A percentile compares a stretch with the other conserved stretches of the same genome.
Conservation (phyloP, 2,329 filamentous ascomycete species). For the Didymella keratinophila region DNA sequence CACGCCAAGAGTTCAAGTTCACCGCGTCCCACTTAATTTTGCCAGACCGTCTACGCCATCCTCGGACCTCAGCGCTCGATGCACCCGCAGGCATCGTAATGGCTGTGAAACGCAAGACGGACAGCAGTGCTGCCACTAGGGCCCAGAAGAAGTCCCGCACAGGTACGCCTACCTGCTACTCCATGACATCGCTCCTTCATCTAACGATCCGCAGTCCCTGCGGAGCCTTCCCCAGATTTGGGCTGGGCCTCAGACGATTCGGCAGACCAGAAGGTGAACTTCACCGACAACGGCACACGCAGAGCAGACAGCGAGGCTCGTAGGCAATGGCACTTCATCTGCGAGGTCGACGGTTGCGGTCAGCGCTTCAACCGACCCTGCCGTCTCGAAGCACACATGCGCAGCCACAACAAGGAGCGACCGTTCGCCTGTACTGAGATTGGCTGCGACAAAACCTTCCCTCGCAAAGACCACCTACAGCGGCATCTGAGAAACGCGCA, state of each 20-base stretch:
- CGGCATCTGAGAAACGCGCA: conserved; percentile 87
- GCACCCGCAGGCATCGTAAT: conserved; percentile 24
- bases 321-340: conserved; percentile 76
- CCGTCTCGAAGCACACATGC: conserved; percentile 76
- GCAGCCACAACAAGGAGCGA: conserved; percentile 85
- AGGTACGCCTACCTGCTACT: conserved; percentile 25
- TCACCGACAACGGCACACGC: conserved; percentile 39
- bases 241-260: conserved; percentile 35
- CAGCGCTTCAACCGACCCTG: conserved; percentile 90
- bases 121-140: conserved; percentile 12
- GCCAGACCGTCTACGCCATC: conserved; percentile 5
- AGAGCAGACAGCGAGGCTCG: conserved; percentile 53
- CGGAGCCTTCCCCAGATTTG: conserved; percentile 20
- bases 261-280: conserved; percentile 35
- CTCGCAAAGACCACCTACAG: conserved; percentile 84
- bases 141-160: conserved; percentile 38
- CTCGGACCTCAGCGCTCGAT: conserved; percentile 3
- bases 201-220: conserved; percentile 10
- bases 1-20: conserved; percentile 30
- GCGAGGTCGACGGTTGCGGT: conserved; percentile 75
- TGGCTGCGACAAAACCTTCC: conserved; percentile 82
- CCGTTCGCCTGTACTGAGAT: conserved; percentile 75
- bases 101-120: conserved; percentile 41
- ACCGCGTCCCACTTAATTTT: conserved; percentile 20
- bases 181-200: conserved; percentile 12